Base-by-base conservation (phyloP, 2,329 filamentous ascomycete genomes). In the Nigrograna mackinnonii region DNA sequence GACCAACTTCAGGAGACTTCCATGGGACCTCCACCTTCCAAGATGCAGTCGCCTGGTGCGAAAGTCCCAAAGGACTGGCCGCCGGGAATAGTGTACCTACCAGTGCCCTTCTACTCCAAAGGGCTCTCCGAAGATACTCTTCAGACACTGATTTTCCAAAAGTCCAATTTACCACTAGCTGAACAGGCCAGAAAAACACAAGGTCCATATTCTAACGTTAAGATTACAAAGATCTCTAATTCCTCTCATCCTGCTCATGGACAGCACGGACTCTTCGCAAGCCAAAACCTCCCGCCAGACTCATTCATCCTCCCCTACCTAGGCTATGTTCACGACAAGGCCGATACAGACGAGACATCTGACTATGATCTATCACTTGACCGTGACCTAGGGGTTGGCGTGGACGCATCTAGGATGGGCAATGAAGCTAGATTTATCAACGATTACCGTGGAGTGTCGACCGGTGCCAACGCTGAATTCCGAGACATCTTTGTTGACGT, bases 391-490 rank as follows among this genome's bases (percentile, higher is more conserved):
- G 73, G 66, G 9, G 56, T 79, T 9, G 71, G 71, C 14, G 69
- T 79, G 7, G 77, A 80, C 51, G 76, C 75, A 4, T 68, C 69
- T 1, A 60, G 55, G 2, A 69, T 70, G 48, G 77, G 77, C 20
- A 79, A 79, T 49, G 76, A 79, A 50, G 71, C 73, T 4, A 65
- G 77, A 32, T 79, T 77, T 49, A 71, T 76, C 46, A 80, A 80
- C 48, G 77, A 80, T 55, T 80, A 79, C 55, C 69, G 77, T 41
- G 74, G 77, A 14, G 66, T 79, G 6, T 60, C 66, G 2, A 44
- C 55, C 1, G 54, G 54, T n/a, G 67, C 70, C 6, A 70, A 68
- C 44, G 71, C 71, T 21, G 72, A 75, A 43, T 75, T 75, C 42
- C 59, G 68, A 18, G 71, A 75, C 36, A 60, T 69, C 18, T 62